Evolutionary conservation across 2,329 filamentous ascomycete species (phyloP), one percentile per base, ranked within the genome.

Genomic region (Hymenotorrendiella dingleyae): DNA sequence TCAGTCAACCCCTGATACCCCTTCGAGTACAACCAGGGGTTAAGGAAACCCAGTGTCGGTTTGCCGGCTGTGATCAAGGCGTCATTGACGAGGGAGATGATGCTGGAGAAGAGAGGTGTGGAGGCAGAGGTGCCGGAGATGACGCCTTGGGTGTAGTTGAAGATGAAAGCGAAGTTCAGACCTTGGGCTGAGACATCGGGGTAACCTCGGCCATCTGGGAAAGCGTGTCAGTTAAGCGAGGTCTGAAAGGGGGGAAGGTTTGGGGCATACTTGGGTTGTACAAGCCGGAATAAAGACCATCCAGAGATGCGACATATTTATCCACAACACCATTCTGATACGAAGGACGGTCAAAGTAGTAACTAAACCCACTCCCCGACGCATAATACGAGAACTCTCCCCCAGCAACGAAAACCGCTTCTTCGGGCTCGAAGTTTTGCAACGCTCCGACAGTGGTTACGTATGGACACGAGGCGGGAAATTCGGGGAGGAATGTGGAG

Each of bases 81-180:
- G 47, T 82, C 79, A 48, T 84, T 84, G 39, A 84, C 65, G 2
- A 84, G 65, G 3, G 73, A 66, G 23, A 84, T 66, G 46, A 84
- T 67, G 8, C 70, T 74, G 1, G 76, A 69, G 3, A 74, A 72
- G 1, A 75, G 64, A 0, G 80, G 81, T 0, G 73, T 63, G 2
- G 75, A 71, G 10, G 76, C 76, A 9, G 65, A 70, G 1, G 70
- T 74, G 4, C 75, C 74, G 19, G 65, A 67, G 20, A 74, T 65
- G 0, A 57, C 50, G 20, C 43, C 44, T 22, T 60, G 53, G 2
- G 44, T 58, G 4, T 63, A 64, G 23, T 62, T 57, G 44, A 59
- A 61, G 45, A 64, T 48, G 12, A 55, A 36, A 7, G 60, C 46
- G 44, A 80, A 82, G 46, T 78, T 73, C 5, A 75, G 74, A 1